Evolutionary conservation across 2,329 filamentous ascomycete genomes (phyloP), one percentile per base, ranked within the genome.

Genomic region (Stachybotrys chlorohalonatus): DNA sequence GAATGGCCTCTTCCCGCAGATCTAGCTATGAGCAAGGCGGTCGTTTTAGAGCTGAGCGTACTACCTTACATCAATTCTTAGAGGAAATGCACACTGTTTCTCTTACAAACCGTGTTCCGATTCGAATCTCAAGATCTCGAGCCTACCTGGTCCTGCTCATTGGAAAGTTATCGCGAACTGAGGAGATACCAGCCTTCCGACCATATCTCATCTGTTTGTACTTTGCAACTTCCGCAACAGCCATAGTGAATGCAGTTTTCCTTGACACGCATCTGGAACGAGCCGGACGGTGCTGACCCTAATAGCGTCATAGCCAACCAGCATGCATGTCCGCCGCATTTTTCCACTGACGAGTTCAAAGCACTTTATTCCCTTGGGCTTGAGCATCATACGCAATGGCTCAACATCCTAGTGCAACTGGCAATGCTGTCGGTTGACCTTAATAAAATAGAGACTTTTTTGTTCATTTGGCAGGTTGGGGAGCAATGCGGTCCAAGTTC

Each of bases 1-100:
- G 82, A 86, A 60, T 84, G 79, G 79, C 81, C 82, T 0, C 66
- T 85, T 0, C 76, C 80, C 0, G 11, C 49, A 0, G 17, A 68
- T 1, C 1, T 53, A 0, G 6, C 56, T 0, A 31, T 66, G 11
- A 70, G 70, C 0, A 75, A 78, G 55, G 68, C 77, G 0, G 70
- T 73, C 0, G 68, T 84, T 0, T 85, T 85, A 52, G 82, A 85
- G 57, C 64, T 84, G 0, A 52, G 59, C 0, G 57, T 73, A 0
- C 80, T 81, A 0, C 5, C 24, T 0, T 31, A 61, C 0, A 75
- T 80, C 47, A 59, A 58, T 4, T 51, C 59, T 5, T 84, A 81
- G 81, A 68, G 80, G 11, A 74, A 82, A 52, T 59, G 62, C 1
- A 79, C 76, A 0, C 52, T 70, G 0, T 74, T 66, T 52, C 45